These are phyloP conservation scores for Pichia gijzeniarum DNA, from an alignment of 805 yeast species.

Conservation along the genomic window DNA sequence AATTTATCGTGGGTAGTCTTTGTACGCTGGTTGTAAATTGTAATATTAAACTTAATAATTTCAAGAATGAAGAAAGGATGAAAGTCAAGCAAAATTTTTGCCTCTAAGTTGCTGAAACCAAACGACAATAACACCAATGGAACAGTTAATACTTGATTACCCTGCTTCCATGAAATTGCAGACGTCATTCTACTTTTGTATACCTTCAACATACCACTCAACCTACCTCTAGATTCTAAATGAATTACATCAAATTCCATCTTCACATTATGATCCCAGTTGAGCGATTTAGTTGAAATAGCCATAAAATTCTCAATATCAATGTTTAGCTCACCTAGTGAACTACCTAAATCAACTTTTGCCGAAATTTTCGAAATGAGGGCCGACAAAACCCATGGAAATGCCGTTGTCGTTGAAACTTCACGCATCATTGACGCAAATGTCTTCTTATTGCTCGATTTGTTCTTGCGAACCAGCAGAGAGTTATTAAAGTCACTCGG, in stretches of 20 bases:
- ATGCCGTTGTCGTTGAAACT: slow-evolving; percentile 54
- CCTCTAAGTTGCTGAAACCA: slow-evolving; percentile 48
- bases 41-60: slow-evolving; percentile 41
- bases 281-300: slow-evolving; percentile 55
- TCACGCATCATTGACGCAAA: slow-evolving; percentile 45
- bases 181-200: slow-evolving; percentile 49
- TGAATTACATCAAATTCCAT: slow-evolving; percentile 48
- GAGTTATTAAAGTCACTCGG: slow-evolving; percentile 37
- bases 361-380: slow-evolving; percentile 46
- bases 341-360: slow-evolving; percentile 73
- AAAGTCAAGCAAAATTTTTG: slow-evolving; percentile 72
- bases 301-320: slow-evolving; percentile 59
- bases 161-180: slow-evolving; percentile 64
- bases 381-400: slow-evolving; percentile 69
- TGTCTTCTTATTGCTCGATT: slow-evolving; percentile 21
- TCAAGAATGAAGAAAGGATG: slow-evolving; percentile 72
- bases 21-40: slow-evolving; percentile 53
- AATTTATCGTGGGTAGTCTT: slow-evolving; percentile 55
- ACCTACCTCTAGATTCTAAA: slow-evolving; percentile 64
- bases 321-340: slow-evolving; percentile 62
- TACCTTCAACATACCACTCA: slow-evolving; percentile 62
- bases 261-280: slow-evolving; percentile 66
- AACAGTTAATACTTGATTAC: slow-evolving; percentile 36
- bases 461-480: background rate
- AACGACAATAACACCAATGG: slow-evolving; percentile 65